Percentiles rank a stretch among this genome's conserved stretches.
These are phyloP conservation scores for Escallonia herrerae DNA, from an alignment of 129 eudicot species.

Conservation along the genomic window DNA sequence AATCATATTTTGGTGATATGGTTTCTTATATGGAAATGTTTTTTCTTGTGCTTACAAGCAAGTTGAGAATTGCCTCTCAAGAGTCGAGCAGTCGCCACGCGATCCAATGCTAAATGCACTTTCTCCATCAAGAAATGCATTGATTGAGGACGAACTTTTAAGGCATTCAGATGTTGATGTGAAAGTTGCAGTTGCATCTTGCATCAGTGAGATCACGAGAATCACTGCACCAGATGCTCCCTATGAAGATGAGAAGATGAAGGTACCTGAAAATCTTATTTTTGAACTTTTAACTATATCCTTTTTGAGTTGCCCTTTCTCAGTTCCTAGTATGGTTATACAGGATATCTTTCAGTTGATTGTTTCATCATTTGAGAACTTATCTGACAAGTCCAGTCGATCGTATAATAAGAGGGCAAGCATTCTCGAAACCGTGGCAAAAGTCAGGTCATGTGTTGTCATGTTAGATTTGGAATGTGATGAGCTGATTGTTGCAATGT, in stretches of 20 bases:
- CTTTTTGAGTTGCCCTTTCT: neutral
- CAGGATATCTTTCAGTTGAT: conserved; percentile 87
- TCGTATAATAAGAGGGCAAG: conserved; percentile 63
- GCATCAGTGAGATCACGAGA: conserved; percentile 93
- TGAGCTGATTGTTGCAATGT: conserved; percentile 66
- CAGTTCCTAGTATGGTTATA: neutral
- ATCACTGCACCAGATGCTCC: conserved; percentile 99
- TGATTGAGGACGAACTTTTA: conserved; percentile 46
- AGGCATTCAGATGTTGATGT: conserved; percentile 75
- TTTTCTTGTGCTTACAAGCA: conserved; percentile 31
- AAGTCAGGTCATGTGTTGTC: conserved; percentile 88
- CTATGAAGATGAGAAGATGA: conserved; percentile 82
- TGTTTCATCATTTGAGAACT: conserved; percentile 73
- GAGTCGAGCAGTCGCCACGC: conserved; percentile 85
- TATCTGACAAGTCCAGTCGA: conserved; percentile 61
- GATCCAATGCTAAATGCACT: conserved; percentile 62
- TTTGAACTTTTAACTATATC: neutral
- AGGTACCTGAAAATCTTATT: conserved; percentile 36
- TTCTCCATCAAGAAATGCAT: conserved; percentile 58
- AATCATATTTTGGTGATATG: too few species aligned
- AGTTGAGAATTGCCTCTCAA: conserved; percentile 52
- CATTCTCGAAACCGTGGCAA: conserved; percentile 86
- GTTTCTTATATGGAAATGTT: neutral
- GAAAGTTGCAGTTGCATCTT: conserved; percentile 77
- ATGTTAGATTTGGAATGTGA: conserved; percentile 97